Percentiles rank a stretch among this genome's conserved stretches.
Evolutionary conservation across 176 grass and related monocot genomes (phyloP).

Genomic region (Zea mays): DNA sequence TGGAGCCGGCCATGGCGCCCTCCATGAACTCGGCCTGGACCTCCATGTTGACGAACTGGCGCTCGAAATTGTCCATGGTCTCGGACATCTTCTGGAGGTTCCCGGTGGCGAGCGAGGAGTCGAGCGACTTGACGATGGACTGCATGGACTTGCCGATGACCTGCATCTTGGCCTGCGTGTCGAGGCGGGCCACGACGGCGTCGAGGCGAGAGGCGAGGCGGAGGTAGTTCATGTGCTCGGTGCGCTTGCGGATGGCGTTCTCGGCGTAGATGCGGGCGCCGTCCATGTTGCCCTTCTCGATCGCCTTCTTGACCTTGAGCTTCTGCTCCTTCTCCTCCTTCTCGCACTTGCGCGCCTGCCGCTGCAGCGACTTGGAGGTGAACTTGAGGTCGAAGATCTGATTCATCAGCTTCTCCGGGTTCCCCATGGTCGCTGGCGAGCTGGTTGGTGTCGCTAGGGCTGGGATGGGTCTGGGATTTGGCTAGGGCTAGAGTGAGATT

Average conservation of each 20-base stretch:
- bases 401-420: constrained; percentile 94
- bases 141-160: constrained; percentile 90
- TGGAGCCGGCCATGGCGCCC: constrained; percentile 82
- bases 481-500: background rate
- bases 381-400: constrained; percentile 99
- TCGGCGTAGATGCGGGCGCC: constrained; percentile 98
- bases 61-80: constrained; percentile 92
- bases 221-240: constrained; percentile 97
- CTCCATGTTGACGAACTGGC: constrained; percentile 97
- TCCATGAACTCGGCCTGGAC: constrained; percentile 99
- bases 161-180: constrained; percentile 99
- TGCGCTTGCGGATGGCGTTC: constrained; percentile 96
- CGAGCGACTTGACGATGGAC: constrained; percentile 81
- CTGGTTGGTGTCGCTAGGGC: background rate
- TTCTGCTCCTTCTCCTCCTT: constrained; percentile 97
- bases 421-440: constrained; percentile 59
- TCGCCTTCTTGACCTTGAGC: constrained; percentile 98
- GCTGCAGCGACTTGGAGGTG: constrained; percentile 90
- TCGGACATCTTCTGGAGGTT: constrained; percentile 99
- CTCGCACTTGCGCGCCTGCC: constrained; percentile 92
- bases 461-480: background rate
- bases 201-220: constrained; percentile 89
- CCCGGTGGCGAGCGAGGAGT: constrained; percentile 66
- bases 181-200: constrained; percentile 89
- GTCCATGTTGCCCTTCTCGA: constrained; percentile 96